Conservation (phyloP, 768 basidiomycete species). For the Pseudohyphozyma bogoriensis region DNA sequence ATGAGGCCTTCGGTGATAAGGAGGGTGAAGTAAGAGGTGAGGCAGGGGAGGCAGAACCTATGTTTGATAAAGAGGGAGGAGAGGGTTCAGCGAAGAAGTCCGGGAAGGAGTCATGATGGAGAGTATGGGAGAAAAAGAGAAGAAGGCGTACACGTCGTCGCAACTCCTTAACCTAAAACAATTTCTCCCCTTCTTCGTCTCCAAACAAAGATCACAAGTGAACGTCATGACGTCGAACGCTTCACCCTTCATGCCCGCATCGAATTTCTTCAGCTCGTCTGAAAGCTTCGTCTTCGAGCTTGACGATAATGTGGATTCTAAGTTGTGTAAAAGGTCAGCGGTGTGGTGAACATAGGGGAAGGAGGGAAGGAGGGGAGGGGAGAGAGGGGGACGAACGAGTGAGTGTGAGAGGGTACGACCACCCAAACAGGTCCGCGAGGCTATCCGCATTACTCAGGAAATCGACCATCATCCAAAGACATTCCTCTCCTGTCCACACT, state of each 20-base stretch:
- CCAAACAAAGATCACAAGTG: constrained; percentile 13
- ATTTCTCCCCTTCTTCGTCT: background rate
- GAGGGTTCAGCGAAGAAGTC: background rate
- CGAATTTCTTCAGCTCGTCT: too few relatives aligned
- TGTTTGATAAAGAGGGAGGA: background rate
- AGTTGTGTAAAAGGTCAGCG: background rate
- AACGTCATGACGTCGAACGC: background rate
- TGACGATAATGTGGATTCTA: too few relatives aligned
- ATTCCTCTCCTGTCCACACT: constrained; percentile 20
- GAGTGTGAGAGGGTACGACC: constrained; percentile 8
- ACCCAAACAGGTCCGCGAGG: constrained; percentile 1
- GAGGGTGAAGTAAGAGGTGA: constrained; percentile 28
- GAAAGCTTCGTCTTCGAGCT: too few relatives aligned
- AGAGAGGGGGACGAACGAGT: too few relatives aligned
- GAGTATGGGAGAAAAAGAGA: constrained; percentile 8
- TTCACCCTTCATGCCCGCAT: too few relatives aligned
- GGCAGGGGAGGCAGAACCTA: constrained; percentile 28
- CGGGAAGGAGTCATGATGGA: background rate
- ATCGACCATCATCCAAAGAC: constrained; percentile 14
- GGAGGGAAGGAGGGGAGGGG: background rate
- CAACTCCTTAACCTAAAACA: constrained; percentile 3
- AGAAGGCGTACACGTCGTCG: constrained; percentile 1
- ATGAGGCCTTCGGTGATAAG: constrained; percentile 32
- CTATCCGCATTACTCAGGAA: constrained; percentile 4
- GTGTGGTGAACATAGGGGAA: background rate